Conservation (phyloP, 257 asterid genomes). For the Sherardia arvensis region DNA sequence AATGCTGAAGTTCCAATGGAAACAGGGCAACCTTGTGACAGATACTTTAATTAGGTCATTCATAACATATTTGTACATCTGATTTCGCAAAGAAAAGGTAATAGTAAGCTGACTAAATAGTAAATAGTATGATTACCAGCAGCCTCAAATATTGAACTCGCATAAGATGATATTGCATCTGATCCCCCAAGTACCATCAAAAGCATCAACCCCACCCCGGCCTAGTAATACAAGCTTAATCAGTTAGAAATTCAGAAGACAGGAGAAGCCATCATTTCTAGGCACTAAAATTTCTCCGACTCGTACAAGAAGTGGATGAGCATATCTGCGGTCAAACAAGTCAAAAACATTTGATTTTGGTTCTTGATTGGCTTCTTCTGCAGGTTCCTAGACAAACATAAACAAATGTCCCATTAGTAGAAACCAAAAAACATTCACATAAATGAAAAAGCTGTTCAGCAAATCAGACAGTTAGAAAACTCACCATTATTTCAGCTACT, state of each 20-base stretch:
- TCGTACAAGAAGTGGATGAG: constrained; percentile 27
- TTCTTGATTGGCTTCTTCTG: constrained; percentile 5
- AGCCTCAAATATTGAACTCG: constrained; percentile 25
- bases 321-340: constrained; percentile 22
- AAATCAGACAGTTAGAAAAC: not conserved
- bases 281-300: not conserved
- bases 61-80: not conserved
- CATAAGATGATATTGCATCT: constrained; percentile 23
- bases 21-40: constrained; percentile 17
- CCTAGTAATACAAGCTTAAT: constrained; percentile 10
- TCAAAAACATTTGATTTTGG: constrained; percentile 20
- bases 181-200: constrained; percentile 26
- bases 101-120: too few species aligned
- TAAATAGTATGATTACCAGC: constrained; percentile 17
- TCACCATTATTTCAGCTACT: constrained; percentile 23
- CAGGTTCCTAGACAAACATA: constrained; percentile 9
- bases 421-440: not conserved
- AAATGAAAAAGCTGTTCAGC: not conserved
- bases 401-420: not conserved
- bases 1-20: constrained; percentile 15
- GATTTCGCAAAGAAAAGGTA: too few species aligned
- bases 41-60: not conserved
- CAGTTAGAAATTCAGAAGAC: not conserved
- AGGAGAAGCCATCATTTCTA: not conserved
- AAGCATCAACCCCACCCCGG: constrained; percentile 24